phyloP scores from a whole-genome alignment of 805 yeast species.

The Kazachstania martiniae region DNA sequence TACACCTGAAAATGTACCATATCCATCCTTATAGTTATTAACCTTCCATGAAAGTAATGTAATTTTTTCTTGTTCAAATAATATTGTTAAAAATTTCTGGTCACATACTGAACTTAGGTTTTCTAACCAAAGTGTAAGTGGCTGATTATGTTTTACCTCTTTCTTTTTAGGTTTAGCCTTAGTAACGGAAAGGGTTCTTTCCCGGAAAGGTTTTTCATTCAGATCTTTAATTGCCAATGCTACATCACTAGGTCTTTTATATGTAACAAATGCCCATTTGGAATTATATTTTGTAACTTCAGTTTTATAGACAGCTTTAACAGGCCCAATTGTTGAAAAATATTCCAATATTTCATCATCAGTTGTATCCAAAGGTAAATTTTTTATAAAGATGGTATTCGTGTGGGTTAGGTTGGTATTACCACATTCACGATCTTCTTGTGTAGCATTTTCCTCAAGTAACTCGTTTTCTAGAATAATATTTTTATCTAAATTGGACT shows the following conservation, averaged over 20 bases:
- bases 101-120: slow-evolving; percentile 23
- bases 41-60: too few relatives aligned
- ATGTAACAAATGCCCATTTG: slow-evolving; percentile 34
- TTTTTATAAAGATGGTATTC: slow-evolving; percentile 27
- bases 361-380: slow-evolving; percentile 23
- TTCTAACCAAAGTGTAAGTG: slow-evolving; percentile 14
- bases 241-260: slow-evolving; percentile 29
- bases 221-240: slow-evolving; percentile 27
- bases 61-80: slow-evolving; percentile 17
- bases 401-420: slow-evolving; percentile 16
- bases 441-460: slow-evolving; percentile 1
- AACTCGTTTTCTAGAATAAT: slow-evolving; percentile 14
- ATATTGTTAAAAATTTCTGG: slow-evolving; percentile 16
- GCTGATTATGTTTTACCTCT: background rate
- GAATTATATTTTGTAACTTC: slow-evolving; percentile 18
- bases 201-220: slow-evolving; percentile 22
- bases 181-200: slow-evolving; percentile 16
- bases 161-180: slow-evolving; percentile 13
- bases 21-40: too few relatives aligned
- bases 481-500: slow-evolving; percentile 16
- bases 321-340: slow-evolving; percentile 26
- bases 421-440: slow-evolving; percentile 2
- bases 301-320: slow-evolving; percentile 27
- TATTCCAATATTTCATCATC: slow-evolving; percentile 22
- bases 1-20: slow-evolving; percentile 18